Evolutionary conservation across 2,329 filamentous ascomycete species (phyloP).

Genomic region (Exutisphaerella laricina): DNA sequence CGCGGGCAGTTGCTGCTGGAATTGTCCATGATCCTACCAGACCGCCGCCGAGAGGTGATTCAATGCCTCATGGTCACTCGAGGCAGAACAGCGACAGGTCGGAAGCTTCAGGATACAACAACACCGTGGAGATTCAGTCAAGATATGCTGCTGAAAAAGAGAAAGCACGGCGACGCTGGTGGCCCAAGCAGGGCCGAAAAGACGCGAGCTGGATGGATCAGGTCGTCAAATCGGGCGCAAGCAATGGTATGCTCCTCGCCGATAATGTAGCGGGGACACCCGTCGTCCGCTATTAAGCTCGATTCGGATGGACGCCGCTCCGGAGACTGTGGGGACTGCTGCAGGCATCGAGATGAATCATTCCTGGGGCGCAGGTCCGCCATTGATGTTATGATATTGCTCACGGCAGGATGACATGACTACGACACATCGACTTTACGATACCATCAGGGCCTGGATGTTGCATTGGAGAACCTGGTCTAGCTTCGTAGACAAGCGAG

Average conservation of each 20-base stretch:
- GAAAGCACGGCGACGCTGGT: constrained; percentile 26
- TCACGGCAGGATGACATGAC: not conserved
- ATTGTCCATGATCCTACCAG: constrained; percentile 2
- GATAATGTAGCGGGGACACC: constrained; percentile 33
- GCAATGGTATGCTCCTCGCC: constrained; percentile 35
- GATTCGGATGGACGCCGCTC: not conserved
- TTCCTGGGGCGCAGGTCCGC: not conserved
- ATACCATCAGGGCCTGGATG: constrained; percentile 8
- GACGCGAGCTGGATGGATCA: constrained; percentile 41
- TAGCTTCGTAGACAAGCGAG: too few species aligned
- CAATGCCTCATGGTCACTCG: constrained; percentile 18
- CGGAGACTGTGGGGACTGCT: not conserved
- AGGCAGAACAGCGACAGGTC: constrained; percentile 17
- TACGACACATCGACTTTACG: not conserved
- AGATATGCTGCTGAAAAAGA: constrained; percentile 11
- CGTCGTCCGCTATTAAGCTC: constrained; percentile 23
- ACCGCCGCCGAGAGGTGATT: not conserved
- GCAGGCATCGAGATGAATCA: not conserved
- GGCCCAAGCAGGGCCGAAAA: constrained; percentile 30
- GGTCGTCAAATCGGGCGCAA: constrained; percentile 38
- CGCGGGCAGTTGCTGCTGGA: constrained; percentile 6
- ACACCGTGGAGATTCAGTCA: constrained; percentile 19
- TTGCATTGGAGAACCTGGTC: too few species aligned
- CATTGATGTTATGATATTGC: not conserved
- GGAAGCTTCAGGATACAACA: constrained; percentile 19